These are phyloP conservation scores for Pseudozyma hubeiensis DNA, from an alignment of 1,284 basidiomycete species.

Conservation along the genomic window DNA sequence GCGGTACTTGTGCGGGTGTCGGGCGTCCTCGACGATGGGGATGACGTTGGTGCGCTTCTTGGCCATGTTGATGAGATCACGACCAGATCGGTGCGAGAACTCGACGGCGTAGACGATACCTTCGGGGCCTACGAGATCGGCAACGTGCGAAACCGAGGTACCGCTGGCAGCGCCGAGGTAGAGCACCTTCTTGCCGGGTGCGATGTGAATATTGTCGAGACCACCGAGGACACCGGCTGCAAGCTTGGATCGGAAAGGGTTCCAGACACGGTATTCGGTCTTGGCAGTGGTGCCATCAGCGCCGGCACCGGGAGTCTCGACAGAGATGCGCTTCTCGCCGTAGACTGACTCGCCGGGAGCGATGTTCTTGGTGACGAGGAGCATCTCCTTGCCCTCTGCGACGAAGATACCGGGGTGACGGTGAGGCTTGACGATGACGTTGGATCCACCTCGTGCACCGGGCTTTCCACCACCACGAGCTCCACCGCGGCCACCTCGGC, in stretches of 20 bases:
- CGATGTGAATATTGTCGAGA: conserved; percentile 92
- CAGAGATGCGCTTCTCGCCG: conserved; percentile 82
- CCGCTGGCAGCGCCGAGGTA: conserved; percentile 97
- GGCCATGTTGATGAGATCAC: conserved; percentile 99
- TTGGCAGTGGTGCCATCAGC: conserved; percentile 80
- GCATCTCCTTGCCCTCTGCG: conserved; percentile 81
- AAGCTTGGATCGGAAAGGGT: conserved; percentile 97
- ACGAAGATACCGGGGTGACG: conserved; percentile 84
- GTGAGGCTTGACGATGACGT: conserved; percentile 89
- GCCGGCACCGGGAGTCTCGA: conserved; percentile 73
- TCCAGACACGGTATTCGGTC: conserved; percentile 98
- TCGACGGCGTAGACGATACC: conserved; percentile 98
- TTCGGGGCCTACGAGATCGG: conserved; percentile 96
- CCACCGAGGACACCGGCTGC: conserved; percentile 97
- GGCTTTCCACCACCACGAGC: conserved; percentile 58
- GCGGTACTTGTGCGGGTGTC: conserved; percentile 75
- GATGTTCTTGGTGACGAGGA: conserved; percentile 97
- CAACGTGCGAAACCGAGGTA: conserved; percentile 97
- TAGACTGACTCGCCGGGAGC: conserved; percentile 98
- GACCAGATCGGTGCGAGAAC: conserved; percentile 94
- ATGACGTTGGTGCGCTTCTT: conserved; percentile 99
- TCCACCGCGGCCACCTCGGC: conserved; percentile 61
- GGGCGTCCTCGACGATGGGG: conserved; percentile 97
- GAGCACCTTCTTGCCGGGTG: conserved; percentile 93
- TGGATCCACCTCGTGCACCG: conserved; percentile 76